phyloP scores from a whole-genome alignment of 1,284 basidiomycete species.

The Lentinula novae-zelandiae region DNA sequence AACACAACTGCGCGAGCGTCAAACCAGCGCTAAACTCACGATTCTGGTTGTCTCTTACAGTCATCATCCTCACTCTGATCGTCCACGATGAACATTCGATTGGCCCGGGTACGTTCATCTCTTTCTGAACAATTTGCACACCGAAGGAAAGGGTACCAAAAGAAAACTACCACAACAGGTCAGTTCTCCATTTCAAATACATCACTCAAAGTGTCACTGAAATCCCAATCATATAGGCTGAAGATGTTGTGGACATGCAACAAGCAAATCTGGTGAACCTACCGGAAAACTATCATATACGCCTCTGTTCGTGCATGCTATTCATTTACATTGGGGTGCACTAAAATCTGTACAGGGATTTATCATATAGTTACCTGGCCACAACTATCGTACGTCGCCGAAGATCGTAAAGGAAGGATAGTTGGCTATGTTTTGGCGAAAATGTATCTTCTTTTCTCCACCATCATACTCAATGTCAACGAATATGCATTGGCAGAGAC shows the following conservation, averaged over 20 bases:
- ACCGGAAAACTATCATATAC: conserved; percentile 72
- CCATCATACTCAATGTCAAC: conserved; percentile 1
- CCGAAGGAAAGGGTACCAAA: conserved; percentile 4
- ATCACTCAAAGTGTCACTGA: not conserved
- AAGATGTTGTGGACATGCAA: conserved; percentile 82
- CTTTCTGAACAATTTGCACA: conserved; percentile 13
- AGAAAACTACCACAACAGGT: not conserved
- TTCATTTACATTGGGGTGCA: not conserved
- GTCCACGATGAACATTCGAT: conserved; percentile 25
- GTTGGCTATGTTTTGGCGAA: conserved; percentile 95
- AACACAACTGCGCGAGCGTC: no score
- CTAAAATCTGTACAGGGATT: conserved; percentile 55
- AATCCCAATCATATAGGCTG: conserved; percentile 34
- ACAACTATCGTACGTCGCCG: conserved; percentile 90
- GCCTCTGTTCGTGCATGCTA: not conserved
- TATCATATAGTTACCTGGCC: conserved; percentile 93
- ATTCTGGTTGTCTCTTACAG: not conserved
- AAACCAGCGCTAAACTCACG: no score
- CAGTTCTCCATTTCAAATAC: not conserved
- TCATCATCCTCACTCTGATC: not conserved
- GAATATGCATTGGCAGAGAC: conserved; percentile 27
- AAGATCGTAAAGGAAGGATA: conserved; percentile 84
- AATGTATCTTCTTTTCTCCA: conserved; percentile 52
- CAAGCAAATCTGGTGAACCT: conserved; percentile 78
- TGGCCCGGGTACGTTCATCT: conserved; percentile 26